Conservation (phyloP, 2,329 filamentous ascomycete genomes). For the Ramularia collo-cygni region DNA sequence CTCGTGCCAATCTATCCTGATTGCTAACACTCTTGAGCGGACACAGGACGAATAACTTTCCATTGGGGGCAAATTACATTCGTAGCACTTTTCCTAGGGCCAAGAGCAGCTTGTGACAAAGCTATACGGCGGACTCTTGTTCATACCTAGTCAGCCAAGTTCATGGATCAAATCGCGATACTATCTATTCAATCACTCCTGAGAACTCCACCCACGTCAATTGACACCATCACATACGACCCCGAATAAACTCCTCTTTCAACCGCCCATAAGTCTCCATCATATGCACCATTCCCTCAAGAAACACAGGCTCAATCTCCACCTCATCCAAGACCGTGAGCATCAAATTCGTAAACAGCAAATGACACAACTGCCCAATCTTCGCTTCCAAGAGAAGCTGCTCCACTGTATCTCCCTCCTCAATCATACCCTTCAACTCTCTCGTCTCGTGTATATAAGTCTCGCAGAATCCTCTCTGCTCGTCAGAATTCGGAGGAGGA, state of each 20-base stretch:
- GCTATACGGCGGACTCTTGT: too few species aligned
- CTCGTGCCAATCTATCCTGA: too few species aligned
- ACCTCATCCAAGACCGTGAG: constrained; percentile 4
- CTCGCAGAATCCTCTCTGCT: constrained; percentile 5
- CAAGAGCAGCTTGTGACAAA: too few species aligned
- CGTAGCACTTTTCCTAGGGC: too few species aligned
- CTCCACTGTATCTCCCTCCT: constrained; percentile 4
- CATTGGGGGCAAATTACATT: too few species aligned
- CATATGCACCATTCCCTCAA: constrained; percentile 3
- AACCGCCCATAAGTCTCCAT: constrained; percentile 4
- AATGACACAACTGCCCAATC: constrained; percentile 5
- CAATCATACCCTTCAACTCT: not conserved
- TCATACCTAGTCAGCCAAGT: too few species aligned
- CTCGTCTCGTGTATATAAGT: constrained; percentile 4
- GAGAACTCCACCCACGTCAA: too few species aligned
- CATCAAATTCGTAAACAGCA: constrained; percentile 5
- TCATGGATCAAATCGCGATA: too few species aligned
- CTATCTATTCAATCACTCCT: too few species aligned
- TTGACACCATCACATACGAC: too few species aligned
- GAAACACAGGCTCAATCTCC: constrained; percentile 2
- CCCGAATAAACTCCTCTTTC: constrained; percentile 3
- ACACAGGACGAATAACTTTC: too few species aligned
- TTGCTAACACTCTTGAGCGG: too few species aligned
- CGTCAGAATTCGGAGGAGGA: not conserved
- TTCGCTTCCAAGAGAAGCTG: constrained; percentile 7